These are phyloP conservation scores for Lachnellula subtilissima DNA, from an alignment of 2,329 filamentous ascomycete species.

Conservation along the genomic window DNA sequence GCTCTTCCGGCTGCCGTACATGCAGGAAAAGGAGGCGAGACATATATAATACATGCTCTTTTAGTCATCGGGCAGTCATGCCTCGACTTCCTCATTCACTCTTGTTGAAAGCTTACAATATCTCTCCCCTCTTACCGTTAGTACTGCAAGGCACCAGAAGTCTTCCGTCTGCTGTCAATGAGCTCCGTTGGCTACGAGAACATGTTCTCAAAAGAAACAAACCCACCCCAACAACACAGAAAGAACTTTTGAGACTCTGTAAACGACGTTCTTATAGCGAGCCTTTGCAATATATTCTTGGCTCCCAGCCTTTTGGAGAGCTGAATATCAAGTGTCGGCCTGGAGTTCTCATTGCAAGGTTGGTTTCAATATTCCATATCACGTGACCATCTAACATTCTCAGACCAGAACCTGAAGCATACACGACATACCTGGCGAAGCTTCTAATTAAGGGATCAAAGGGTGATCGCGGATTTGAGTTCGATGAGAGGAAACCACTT, in stretches of 20 bases:
- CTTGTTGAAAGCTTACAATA: conserved; percentile 47
- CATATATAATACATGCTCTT: neutral
- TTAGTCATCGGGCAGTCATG: conserved; percentile 38
- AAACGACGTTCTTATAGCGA: conserved; percentile 53
- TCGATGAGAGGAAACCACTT: conserved; percentile 33
- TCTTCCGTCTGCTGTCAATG: conserved; percentile 58
- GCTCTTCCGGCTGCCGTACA: too few species aligned
- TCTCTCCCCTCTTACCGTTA: conserved; percentile 51
- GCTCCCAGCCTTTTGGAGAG: conserved; percentile 80
- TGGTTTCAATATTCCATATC: conserved; percentile 17
- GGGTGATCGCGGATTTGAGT: neutral
- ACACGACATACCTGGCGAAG: conserved; percentile 50
- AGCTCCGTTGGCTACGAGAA: conserved; percentile 68
- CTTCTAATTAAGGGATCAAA: neutral
- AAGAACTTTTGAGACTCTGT: conserved; percentile 40
- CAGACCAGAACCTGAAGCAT: conserved; percentile 66
- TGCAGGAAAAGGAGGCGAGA: too few species aligned
- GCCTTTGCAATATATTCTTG: conserved; percentile 86
- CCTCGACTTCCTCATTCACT: conserved; percentile 59
- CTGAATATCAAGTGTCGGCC: conserved; percentile 71
- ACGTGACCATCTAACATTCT: neutral
- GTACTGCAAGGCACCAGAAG: conserved; percentile 62
- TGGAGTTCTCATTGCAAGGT: conserved; percentile 83
- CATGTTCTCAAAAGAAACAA: conserved; percentile 38
- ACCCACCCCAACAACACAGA: conserved; percentile 19